phyloP scores from a whole-genome alignment of 352 stramenopile genomes.

The Phytopythium aichiense region DNA sequence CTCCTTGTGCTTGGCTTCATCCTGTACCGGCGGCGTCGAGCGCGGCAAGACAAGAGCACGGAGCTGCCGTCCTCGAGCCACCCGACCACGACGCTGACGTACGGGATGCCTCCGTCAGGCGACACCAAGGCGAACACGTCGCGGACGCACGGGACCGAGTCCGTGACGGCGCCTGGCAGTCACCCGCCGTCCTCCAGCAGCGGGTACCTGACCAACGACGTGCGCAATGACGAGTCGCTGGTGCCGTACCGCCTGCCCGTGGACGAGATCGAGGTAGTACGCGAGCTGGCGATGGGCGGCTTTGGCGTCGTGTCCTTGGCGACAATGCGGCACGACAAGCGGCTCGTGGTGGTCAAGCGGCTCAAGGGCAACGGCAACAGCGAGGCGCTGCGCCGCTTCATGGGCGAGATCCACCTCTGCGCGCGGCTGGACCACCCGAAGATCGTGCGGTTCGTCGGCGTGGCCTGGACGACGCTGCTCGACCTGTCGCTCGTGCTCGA shows the following conservation, averaged over 20 bases:
- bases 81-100: not conserved
- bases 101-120: not conserved
- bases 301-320: conserved; percentile 62
- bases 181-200: conserved; percentile 15
- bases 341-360: conserved; percentile 13
- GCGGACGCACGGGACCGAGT: not conserved
- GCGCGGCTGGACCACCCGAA: conserved; percentile 38
- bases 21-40: conserved; percentile 19
- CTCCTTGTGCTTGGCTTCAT: conserved; percentile 21
- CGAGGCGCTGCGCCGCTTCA: conserved; percentile 26
- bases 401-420: conserved; percentile 49
- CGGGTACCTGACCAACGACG: conserved; percentile 48
- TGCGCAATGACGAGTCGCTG: conserved; percentile 60
- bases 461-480: conserved; percentile 37
- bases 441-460: conserved; percentile 39
- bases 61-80: not conserved
- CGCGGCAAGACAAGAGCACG: not conserved
- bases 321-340: conserved; percentile 11
- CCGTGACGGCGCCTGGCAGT: conserved; percentile 12
- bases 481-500: conserved; percentile 38
- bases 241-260: conserved; percentile 43
- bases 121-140: not conserved
- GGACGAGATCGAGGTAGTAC: conserved; percentile 38
- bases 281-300: conserved; percentile 43
- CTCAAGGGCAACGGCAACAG: conserved; percentile 26